phyloP scores from a whole-genome alignment of 805 yeast genomes.

The Candida odintsovae region DNA sequence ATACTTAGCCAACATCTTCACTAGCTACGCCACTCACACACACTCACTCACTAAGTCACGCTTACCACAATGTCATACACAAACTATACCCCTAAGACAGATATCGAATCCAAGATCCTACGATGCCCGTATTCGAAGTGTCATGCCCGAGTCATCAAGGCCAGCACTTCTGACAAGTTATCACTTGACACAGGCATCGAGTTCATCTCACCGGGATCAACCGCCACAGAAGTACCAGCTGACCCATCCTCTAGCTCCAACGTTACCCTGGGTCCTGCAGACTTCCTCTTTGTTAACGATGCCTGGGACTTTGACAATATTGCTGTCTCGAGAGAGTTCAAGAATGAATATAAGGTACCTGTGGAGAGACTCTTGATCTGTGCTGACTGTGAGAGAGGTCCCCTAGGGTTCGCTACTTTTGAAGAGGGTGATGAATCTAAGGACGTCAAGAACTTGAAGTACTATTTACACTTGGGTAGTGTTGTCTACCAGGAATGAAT shows the following conservation, averaged over 20 bases:
- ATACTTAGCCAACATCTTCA: too few relatives aligned
- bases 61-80: not conserved
- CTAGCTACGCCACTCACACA: too few relatives aligned
- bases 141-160: constrained; percentile 19
- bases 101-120: constrained; percentile 3
- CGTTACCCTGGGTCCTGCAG: constrained; percentile 1
- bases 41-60: too few relatives aligned
- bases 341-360: constrained; percentile 17
- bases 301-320: constrained; percentile 80
- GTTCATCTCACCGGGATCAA: not conserved
- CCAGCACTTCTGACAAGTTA: not conserved
- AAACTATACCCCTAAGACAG: not conserved
- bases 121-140: constrained; percentile 23
- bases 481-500: constrained; percentile 30
- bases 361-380: constrained; percentile 57
- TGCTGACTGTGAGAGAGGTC: constrained; percentile 76
- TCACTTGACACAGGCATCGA: not conserved
- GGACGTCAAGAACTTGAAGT: constrained; percentile 34
- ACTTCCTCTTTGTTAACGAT: constrained; percentile 43
- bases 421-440: constrained; percentile 18
- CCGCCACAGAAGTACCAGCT: not conserved
- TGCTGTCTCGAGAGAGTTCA: constrained; percentile 50
- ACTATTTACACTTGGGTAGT: constrained; percentile 42
- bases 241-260: constrained; percentile 3
- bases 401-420: constrained; percentile 61